These are phyloP conservation scores for Scutellaria baicalensis DNA, from an alignment of 257 asterid species.

Conservation along the genomic window DNA sequence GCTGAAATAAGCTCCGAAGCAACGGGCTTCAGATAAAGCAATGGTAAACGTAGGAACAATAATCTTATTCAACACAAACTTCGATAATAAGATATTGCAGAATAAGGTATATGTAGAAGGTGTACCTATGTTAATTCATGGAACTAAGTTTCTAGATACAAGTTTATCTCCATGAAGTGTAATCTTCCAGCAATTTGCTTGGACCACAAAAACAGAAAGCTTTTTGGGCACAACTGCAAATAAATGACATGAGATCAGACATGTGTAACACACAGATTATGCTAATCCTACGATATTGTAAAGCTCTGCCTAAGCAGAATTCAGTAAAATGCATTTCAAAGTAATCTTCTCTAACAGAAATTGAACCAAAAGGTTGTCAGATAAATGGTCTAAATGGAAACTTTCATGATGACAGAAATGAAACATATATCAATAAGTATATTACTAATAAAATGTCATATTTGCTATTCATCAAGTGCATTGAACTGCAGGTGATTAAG, in stretches of 20 bases:
- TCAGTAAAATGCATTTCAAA: neutral
- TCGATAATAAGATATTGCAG: neutral
- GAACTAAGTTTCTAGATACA: constrained; percentile 45
- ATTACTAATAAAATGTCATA: neutral
- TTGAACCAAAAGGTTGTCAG: neutral
- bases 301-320: neutral
- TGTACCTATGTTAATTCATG: constrained; percentile 22
- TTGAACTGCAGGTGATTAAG: neutral
- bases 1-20: too few species aligned
- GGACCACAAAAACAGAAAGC: constrained; percentile 67
- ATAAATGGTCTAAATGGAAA: neutral
- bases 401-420: too few species aligned
- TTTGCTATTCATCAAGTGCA: neutral
- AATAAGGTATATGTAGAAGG: neutral
- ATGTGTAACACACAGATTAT: neutral
- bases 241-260: constrained; percentile 1
- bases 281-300: neutral
- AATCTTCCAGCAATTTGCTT: constrained; percentile 84
- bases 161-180: constrained; percentile 68
- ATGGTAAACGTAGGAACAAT: neutral
- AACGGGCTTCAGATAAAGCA: too few species aligned
- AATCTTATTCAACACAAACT: neutral
- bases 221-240: constrained; percentile 76
- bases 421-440: neutral
- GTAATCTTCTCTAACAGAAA: neutral